Base-by-base conservation (phyloP, 768 basidiomycete species). In the Lactarius hatsudake region DNA sequence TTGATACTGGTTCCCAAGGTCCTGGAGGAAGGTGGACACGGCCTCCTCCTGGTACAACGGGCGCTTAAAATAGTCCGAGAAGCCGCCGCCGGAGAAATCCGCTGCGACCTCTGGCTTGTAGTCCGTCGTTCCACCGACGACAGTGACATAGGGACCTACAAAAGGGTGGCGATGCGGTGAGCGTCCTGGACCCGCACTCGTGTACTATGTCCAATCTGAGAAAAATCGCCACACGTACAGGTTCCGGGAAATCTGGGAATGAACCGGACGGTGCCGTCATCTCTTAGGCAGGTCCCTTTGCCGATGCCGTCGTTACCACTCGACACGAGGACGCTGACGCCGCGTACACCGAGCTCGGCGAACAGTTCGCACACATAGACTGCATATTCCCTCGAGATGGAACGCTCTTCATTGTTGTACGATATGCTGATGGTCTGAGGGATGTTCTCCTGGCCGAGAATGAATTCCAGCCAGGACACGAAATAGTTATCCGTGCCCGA, bases 1-100 rank as follows among this genome's bases (percentile, higher is more conserved):
- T 0, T 48, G 20, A 48, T 48, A 13, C 12, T 0, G 45, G 45
- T 13, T 23, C 4, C 45, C 10, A 3, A 23, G 9, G n/a, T 13
- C 9, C n/a, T 12, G 3, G 20, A 48, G 10, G 45, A 23, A 48
- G 5, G n/a, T 12, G 10, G n/a, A 0, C 9, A 48, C n/a, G 45
- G n/a, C 45, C n/a, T 48, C 2, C 12, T 2, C 0, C n/a, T n/a
- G 45, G 45, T 45, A 45, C 0, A 1, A 0, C 0, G 45, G 20
- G 10, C 45, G n/a, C 43, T 18, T 1, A 43, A 43, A 55, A 13
- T 28, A 2, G 0, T 55, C 9, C 13, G 53, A 55, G 53, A 55
- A 56, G 55, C 55, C 55, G 15, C 55, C 55, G 0, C 18, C 26
- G 17, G 28, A 56, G 55, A 56, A 30, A 0, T 0, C 8, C 28